Evolutionary conservation across 2,329 filamentous ascomycete species (phyloP), one percentile per base, ranked within the genome.

Genomic region (Phoma sp.): DNA sequence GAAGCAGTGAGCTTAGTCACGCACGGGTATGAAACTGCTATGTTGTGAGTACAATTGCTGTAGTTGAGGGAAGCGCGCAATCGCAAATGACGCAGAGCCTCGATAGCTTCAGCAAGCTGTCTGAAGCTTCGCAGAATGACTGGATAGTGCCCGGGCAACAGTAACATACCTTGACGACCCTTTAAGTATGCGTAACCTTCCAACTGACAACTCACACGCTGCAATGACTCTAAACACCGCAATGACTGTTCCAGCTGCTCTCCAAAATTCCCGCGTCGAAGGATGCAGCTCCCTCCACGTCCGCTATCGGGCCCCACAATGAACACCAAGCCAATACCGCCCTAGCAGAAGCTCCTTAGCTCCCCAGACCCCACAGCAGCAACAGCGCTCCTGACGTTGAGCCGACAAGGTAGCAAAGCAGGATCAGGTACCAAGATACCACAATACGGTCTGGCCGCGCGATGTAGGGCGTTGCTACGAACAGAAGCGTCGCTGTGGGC

Each of bases 361-460:
- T 27, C 13, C 9, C 32, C 9, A 51, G 31, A 33, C 31, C 48
- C 29, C 51, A 46, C 32, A 47, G 43, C 38, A 65, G 56, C 45
- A 64, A 40, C 52, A 64, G 40, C 35, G 65, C 64, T 6, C 64
- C 67, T 46, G 55, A 50, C 27, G 58, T 59, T 31, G 63, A 58
- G 19, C 67, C 63, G 15, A 62, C 43, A 22, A 70, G 57, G 50
- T 70, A 70, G 45, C 61, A 64, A 22, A 69, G 55, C 31, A 70
- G 43, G 6, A 63, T 57, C 25, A 62, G 41, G 35, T 68, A 68
- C 35, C 65, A 57, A 36, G 51, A 58, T 36, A 58, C 45, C 2
- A 58, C 55, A 12, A 69, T 43, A 6, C 43, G 52, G 35, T 65
- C 60, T n/a, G 52, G 51, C 15, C 52, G 58, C 12, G 58, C 60